These are phyloP conservation scores for Phlebopus sp. DNA, from an alignment of 1,284 basidiomycete genomes.

Conservation along the genomic window DNA sequence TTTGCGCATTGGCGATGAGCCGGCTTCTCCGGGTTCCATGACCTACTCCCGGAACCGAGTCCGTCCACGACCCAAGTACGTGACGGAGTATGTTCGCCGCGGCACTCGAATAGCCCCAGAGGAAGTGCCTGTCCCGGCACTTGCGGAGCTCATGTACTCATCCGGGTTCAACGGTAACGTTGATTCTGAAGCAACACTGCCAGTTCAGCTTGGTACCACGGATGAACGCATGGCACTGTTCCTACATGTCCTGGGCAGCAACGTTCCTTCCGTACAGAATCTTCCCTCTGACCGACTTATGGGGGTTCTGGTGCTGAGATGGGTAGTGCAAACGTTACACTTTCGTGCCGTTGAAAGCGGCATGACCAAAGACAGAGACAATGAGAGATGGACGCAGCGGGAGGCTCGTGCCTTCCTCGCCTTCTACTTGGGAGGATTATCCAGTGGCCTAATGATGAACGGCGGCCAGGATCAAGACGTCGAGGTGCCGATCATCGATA, in stretches of 20 bases:
- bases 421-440: constrained; percentile 19
- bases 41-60: constrained; percentile 27
- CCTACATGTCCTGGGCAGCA: constrained; percentile 56
- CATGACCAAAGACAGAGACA: constrained; percentile 50
- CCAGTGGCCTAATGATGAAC: not conserved
- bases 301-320: constrained; percentile 56
- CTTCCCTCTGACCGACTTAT: constrained; percentile 47
- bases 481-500: constrained; percentile 43
- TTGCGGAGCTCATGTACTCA: constrained; percentile 46
- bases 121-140: constrained; percentile 47
- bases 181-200: constrained; percentile 29
- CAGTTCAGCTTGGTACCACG: constrained; percentile 46
- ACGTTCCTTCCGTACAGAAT: constrained; percentile 44
- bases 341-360: constrained; percentile 45
- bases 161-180: constrained; percentile 31
- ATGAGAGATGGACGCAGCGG: constrained; percentile 64
- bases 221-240: constrained; percentile 57
- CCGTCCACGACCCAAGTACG: constrained; percentile 34
- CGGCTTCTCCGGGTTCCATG: constrained; percentile 28
- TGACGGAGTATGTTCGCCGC: constrained; percentile 72
- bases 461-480: constrained; percentile 9
- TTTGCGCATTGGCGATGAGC: constrained; percentile 39
- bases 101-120: constrained; percentile 65
- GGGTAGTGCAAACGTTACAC: constrained; percentile 52
- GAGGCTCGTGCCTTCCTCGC: constrained; percentile 68